phyloP scores from a whole-genome alignment of 139 green algal genomes.

The Pleodorina starrii region DNA sequence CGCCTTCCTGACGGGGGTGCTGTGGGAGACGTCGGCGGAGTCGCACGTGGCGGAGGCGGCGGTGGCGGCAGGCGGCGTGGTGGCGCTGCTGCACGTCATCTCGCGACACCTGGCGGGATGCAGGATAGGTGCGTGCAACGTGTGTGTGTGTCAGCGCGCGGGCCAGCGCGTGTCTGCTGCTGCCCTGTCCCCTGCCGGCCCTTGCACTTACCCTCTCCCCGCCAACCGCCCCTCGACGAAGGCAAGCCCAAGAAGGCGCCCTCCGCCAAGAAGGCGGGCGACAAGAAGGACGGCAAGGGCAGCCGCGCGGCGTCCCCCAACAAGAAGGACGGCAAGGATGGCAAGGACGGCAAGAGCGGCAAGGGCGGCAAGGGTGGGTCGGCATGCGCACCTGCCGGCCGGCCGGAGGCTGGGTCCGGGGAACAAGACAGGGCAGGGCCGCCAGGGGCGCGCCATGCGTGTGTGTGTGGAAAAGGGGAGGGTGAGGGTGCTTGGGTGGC shows the following conservation, averaged over 20 bases:
- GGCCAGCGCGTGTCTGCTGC: too few species aligned
- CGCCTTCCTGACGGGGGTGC: constrained; percentile 64
- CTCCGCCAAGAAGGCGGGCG: background rate
- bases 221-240: background rate
- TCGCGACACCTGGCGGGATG: constrained; percentile 42
- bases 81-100: constrained; percentile 55
- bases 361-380: background rate
- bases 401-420: too few species aligned
- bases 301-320: background rate
- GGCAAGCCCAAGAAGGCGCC: background rate
- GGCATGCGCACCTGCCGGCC: too few species aligned
- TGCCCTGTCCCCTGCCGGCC: too few species aligned
- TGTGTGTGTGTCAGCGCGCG: background rate
- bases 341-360: constrained; percentile 5
- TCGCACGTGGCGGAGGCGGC: constrained; percentile 41
- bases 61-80: constrained; percentile 32
- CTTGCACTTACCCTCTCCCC: too few species aligned
- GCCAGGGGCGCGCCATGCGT: too few species aligned
- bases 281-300: constrained; percentile 48
- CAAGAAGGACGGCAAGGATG: constrained; percentile 29
- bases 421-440: too few species aligned
- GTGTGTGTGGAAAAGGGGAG: too few species aligned
- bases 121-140: constrained; percentile 3
- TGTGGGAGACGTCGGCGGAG: constrained; percentile 67
- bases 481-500: too few species aligned